These are phyloP conservation scores for Sporormia fimetaria DNA, from an alignment of 495 filamentous ascomycete species.

Conservation along the genomic window DNA sequence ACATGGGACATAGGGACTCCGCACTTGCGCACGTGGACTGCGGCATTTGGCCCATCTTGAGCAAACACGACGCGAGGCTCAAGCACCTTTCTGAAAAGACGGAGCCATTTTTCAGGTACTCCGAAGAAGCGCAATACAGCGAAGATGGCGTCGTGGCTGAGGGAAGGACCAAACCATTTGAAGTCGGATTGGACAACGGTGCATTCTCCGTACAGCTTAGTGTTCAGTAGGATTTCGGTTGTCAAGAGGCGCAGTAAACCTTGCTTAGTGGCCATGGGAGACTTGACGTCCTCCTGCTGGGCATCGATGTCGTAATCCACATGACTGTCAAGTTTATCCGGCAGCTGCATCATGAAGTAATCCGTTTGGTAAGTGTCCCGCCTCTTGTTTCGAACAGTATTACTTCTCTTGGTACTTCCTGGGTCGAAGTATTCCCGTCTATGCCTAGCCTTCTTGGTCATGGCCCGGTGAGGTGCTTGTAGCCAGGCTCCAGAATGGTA, in stretches of 20 bases:
- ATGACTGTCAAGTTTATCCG: conserved; percentile 14
- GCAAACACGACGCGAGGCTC: conserved; percentile 22
- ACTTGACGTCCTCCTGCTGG: conserved; percentile 8
- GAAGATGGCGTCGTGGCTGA: conserved; percentile 26
- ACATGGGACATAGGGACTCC: conserved; percentile 25
- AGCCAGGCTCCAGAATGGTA: conserved; percentile 19
- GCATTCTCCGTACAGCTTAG: conserved; percentile 24
- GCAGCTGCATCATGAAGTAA: conserved; percentile 33
- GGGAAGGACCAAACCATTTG: conserved; percentile 24
- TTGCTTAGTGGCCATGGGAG: conserved; percentile 24
- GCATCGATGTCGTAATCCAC: conserved; percentile 17
- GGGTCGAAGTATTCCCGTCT: conserved; percentile 30
- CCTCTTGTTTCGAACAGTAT: conserved; percentile 22
- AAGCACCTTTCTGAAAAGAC: conserved; percentile 28
- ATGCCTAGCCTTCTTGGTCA: conserved; percentile 22
- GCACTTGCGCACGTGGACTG: conserved; percentile 20
- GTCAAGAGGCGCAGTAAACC: conserved; percentile 23
- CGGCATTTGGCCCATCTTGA: conserved; percentile 18
- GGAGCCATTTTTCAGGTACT: conserved; percentile 25
- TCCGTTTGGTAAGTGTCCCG: conserved; percentile 26
- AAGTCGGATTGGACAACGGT: conserved; percentile 24
- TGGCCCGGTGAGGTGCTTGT: conserved; percentile 8
- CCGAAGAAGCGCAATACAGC: conserved; percentile 27
- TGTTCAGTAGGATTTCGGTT: conserved; percentile 26
- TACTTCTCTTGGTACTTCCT: neutral